phyloP scores from a whole-genome alignment of 1,139 yeast genomes.

The Magnusiomyces sp. region DNA sequence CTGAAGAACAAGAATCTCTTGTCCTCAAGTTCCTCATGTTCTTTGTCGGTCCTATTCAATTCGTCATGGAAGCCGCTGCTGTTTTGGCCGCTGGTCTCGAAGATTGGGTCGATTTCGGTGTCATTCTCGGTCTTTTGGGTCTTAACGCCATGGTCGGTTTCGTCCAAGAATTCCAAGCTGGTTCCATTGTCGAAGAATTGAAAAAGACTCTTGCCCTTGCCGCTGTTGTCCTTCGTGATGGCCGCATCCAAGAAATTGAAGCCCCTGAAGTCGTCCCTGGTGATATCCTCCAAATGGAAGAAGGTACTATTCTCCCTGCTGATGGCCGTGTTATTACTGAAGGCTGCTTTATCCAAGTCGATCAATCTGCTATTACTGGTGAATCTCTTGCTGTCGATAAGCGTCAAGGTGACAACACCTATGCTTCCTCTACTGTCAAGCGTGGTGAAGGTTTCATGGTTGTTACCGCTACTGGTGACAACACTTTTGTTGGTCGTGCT shows the following conservation, averaged over 20 bases:
- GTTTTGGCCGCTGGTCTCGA: slow-evolving; percentile 95
- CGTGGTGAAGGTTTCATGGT: slow-evolving; percentile 96
- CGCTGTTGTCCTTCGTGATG: slow-evolving; percentile 63
- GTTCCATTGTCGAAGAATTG: slow-evolving; percentile 40
- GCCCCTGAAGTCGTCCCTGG: slow-evolving; percentile 74
- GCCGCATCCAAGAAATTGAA: slow-evolving; percentile 50
- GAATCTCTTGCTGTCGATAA: slow-evolving; percentile 95
- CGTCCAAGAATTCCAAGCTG: slow-evolving; percentile 79
- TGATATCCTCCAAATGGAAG: slow-evolving; percentile 69
- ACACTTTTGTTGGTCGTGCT: slow-evolving; percentile 89
- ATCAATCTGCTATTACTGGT: slow-evolving; percentile 98
- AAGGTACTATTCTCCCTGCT: slow-evolving; percentile 75
- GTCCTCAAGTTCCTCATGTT: slow-evolving; percentile 80
- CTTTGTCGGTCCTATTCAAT: slow-evolving; percentile 97
- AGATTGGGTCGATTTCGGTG: slow-evolving; percentile 99
- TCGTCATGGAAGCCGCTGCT: slow-evolving; percentile 98
- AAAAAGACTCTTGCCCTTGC: slow-evolving; percentile 36
- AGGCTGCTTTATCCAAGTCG: slow-evolving; percentile 84
- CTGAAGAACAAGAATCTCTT: slow-evolving; percentile 83
- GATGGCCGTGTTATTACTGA: slow-evolving; percentile 91
- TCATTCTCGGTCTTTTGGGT: slow-evolving; percentile 78
- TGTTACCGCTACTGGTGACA: slow-evolving; percentile 94
- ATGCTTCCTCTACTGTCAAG: slow-evolving; percentile 93
- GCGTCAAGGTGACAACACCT: slow-evolving; percentile 77
- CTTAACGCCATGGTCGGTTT: slow-evolving; percentile 94